These are phyloP conservation scores for Protoeuglena noctilucae DNA, from an alignment of 139 green algal genomes.

Conservation along the genomic window DNA sequence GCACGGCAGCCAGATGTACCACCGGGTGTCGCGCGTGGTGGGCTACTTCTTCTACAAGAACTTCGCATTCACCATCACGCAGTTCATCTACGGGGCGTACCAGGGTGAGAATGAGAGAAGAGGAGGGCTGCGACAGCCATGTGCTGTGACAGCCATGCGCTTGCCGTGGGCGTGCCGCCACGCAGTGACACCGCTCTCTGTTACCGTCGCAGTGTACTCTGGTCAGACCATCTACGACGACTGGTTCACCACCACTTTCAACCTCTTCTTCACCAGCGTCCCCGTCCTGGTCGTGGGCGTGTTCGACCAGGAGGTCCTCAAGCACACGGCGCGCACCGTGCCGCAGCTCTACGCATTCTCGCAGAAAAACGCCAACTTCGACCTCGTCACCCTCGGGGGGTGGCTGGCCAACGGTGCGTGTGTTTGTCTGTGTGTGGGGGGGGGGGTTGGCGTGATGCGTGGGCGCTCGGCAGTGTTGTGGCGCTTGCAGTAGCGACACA, in stretches of 20 bases:
- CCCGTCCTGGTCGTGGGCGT: constrained; percentile 33
- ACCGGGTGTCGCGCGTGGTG: constrained; percentile 24
- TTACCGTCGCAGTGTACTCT: no score
- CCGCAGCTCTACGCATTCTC: constrained; percentile 30
- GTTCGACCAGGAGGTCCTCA: constrained; percentile 37
- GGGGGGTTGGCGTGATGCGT: no score
- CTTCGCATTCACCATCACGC: constrained; percentile 15
- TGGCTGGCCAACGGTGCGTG: constrained; percentile 32
- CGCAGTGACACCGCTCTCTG: background rate
- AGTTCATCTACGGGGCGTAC: constrained; percentile 37
- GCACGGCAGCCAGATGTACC: constrained; percentile 27
- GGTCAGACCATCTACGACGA: constrained; percentile 31
- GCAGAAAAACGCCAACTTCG: constrained; percentile 27
- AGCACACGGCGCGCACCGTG: constrained; percentile 11
- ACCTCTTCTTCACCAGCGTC: constrained; percentile 39
- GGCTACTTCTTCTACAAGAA: constrained; percentile 47
- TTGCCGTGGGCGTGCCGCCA: constrained; percentile 5
- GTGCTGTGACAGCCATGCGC: constrained; percentile 1
- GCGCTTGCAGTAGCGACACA: no score
- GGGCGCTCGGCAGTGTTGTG: no score
- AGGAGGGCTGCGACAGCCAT: no score
- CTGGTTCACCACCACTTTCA: constrained; percentile 32
- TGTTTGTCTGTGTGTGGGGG: no score
- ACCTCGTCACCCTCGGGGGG: constrained; percentile 2
- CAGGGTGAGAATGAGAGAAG: no score